These are phyloP conservation scores for Botrytis byssoidea DNA, from an alignment of 2,329 filamentous ascomycete genomes.

Conservation along the genomic window DNA sequence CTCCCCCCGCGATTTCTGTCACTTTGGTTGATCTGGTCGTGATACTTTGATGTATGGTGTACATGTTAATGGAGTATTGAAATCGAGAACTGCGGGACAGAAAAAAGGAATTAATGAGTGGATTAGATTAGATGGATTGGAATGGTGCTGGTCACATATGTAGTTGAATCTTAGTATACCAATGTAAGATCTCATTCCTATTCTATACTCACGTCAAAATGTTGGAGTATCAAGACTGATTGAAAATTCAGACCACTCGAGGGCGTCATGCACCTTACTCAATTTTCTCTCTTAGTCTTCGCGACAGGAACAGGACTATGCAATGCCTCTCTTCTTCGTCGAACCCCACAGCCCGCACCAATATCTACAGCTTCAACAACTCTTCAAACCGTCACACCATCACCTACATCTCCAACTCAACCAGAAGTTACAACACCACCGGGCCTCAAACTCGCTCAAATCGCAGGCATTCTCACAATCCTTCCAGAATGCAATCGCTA, in stretches of 20 bases:
- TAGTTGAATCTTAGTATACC: not conserved
- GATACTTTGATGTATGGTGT: not conserved
- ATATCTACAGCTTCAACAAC: not conserved
- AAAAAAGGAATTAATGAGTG: not conserved
- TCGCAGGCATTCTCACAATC: not conserved
- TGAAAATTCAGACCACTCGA: not conserved
- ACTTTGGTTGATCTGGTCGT: not conserved
- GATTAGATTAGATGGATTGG: not conserved
- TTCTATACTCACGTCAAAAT: not conserved
- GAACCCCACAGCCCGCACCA: not conserved
- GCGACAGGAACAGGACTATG: slow-evolving; percentile 11
- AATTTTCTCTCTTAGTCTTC: slow-evolving; percentile 2
- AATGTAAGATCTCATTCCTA: not conserved
- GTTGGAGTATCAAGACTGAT: not conserved
- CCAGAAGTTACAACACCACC: not conserved
- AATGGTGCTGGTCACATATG: slow-evolving; percentile 9
- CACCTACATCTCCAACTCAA: not conserved
- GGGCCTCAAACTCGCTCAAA: not conserved
- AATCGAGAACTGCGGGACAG: slow-evolving; percentile 4
- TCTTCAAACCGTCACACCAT: not conserved
- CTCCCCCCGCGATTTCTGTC: slow-evolving; percentile 5
- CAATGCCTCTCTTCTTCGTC: slow-evolving; percentile 4
- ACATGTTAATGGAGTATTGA: not conserved
- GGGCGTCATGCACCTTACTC: slow-evolving; percentile 12
- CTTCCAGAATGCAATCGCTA: not conserved